Base-by-base conservation (phyloP, 768 basidiomycete genomes). In the Dendrothele bispora region DNA sequence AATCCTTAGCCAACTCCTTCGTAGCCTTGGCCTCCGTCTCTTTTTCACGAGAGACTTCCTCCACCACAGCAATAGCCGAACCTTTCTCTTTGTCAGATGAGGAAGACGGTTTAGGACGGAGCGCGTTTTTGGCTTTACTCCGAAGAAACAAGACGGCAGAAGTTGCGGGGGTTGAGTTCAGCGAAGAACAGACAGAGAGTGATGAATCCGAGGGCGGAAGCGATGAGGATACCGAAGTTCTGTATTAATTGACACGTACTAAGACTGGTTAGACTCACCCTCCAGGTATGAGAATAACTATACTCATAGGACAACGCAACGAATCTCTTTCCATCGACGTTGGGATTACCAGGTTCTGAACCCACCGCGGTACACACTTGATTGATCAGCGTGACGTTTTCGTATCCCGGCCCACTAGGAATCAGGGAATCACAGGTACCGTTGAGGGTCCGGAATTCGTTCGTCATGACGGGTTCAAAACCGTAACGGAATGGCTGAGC, bases 361-460 rank as follows among this genome's bases (percentile, higher is more conserved):
- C 92, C 91, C 6, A 84, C 71, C 0, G 84, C 75, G 2, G 87
- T 75, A 61, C 92, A 95, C 1, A 86, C 84, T 65, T 91, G 91
- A 59, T 92, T 89, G 1, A 55, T 62, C 14, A 84, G 53, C 3
- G 72, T 62, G 32, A 84, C 61, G 17, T 69, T 68, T 53, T 78
- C 78, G 52, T 89, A 89, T 1, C 80, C 79, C 0, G 83, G 67
- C 0, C 86, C 86, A 3, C 68, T 72, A 4, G 87, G 84, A 0
- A 84, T 80, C 12, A 88, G 67, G 32, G 69, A 62, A 21, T 84
- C 68, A 58, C 85, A 86, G 12, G 66, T 58, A 37, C 84, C 88
- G 18, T 86, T 63, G 6, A 88, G 65, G 0, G 79, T 83, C 54
- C 78, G 81, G 67, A 94, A 93, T 63, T 95, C 91, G 65, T 93